Evolutionary conservation across 2,329 filamentous ascomycete species (phyloP), one percentile per base, ranked within the genome.

Genomic region (Aureobasidium sp.): DNA sequence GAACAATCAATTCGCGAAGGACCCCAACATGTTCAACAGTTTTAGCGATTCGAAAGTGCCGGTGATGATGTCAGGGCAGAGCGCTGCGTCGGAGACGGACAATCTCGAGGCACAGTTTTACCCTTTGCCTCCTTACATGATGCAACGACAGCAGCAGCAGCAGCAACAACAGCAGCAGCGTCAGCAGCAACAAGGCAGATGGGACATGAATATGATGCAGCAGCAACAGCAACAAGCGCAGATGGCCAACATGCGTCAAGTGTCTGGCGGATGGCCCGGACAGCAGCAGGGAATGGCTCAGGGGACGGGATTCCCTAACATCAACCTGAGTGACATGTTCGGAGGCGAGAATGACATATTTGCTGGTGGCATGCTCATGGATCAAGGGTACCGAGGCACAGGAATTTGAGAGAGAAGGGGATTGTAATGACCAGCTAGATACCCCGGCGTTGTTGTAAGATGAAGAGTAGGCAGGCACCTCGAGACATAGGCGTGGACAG

Each of bases 41-140:
- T 55, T 55, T 39, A 36, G 50, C 4, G 39, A 60, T 42, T 42
- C 53, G n/a, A 59, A 61, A 32, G 14, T 53, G 13, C 32, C 55
- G 6, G 27, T n/a, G 4, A 61, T 62, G 32, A 29, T 57, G 34
- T 13, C 57, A 29, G n/a, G 61, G 65, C 42, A 63, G 36, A 49
- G 59, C 37, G 59, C 41, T 39, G 53, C 61, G 63, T 16, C 63
- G 64, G 39, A 60, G 30, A 21, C 21, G 21, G 85, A 87, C 65
- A 86, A 88, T 59, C 82, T 89, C 54, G 88, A 91, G 68, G 88
- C 87, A 21, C 87, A 91, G 65, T 78, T 91, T 13, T 84, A 90
- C 62, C 86, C 87, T 1, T 79, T 90, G 41, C 87, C 88, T 16
- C 84, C 87, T 41, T 92, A 90, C 68, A 77, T 91, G 66, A 82